Base-by-base conservation (phyloP, 2,329 filamentous ascomycete species). In the Venturia pyrina region DNA sequence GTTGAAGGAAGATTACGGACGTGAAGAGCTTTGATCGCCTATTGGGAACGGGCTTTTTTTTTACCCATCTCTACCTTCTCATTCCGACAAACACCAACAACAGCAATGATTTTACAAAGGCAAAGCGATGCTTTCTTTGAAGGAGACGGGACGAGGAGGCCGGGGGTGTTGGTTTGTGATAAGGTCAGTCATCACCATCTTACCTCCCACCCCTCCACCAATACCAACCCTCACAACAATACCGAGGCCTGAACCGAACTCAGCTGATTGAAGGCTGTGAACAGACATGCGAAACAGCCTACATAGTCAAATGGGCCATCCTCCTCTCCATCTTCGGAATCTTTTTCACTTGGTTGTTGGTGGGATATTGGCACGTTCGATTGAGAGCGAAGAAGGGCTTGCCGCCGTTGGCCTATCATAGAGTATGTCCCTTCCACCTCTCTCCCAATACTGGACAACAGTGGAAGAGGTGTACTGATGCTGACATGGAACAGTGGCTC, bases 341-440 rank as follows among this genome's bases (percentile, higher is more conserved):
- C 67, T 76, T 90, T 71, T 74, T 85, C 64, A 71, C 81, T 53
- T 91, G 87, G 80, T 79, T 92, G 71, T 69, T 90, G 65, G 80
- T 85, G 67, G 89, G 89, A 68, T 89, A 89, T 74, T 76, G 84
- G 60, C 90, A 93, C 76, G 90, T 89, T 59, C 85, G 85, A 73
- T 77, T 78, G 59, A 82, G 90, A 60, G 80, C 93, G 69, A 81
- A 79, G 68, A 87, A 86, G 74, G 89, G 89, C 1, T 78, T 86
- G 46, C 79, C 81, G 21, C 87, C 89, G 19, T 76, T 92, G 44
- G 77, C 76, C 68, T 93, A 93, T 73, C 89, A 95, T 76, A 80
- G 87, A 65, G 75, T 78, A 73, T 28, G 65, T 37, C 15, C 15
- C 24, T 28, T 28, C 4, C 2, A 4, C 2, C 28, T 32, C 48